Evolutionary conservation across 192 early-diverging fungal genomes (phyloP), one percentile per base, ranked within the genome.

Genomic region (Coemansia sp.): DNA sequence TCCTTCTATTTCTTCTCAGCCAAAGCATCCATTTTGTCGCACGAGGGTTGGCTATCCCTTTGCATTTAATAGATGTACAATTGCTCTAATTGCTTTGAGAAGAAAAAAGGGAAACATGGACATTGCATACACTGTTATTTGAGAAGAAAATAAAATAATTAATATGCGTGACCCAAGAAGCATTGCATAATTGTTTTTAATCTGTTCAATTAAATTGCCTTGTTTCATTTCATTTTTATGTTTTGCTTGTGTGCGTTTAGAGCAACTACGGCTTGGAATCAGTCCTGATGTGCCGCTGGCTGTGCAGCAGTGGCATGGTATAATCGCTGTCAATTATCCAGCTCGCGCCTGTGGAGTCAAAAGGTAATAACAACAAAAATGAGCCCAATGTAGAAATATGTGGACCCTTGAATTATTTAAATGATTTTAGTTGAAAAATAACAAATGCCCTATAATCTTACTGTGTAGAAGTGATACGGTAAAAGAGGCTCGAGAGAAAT

Each of bases 281-380:
- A 76, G 90, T 51, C 55, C 85, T 0, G 87, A 88, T 39, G 57
- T 82, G 9, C 95, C 95, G n/a, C 62, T 95, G 9, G 90, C 88
- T 14, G 94, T 96, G 12, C 94, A 94, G 75, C 97, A 98, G 78
- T 98, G 97, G 97, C 82, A 90, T 32, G 87, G 86, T 6, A 78
- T 97, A 22, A 87, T 95, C 60, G 94, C 94, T 3, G 90, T 94
- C 52, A 94, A 93, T 78, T 98, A 98, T 75, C 78, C 94, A 9
- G 97, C 97, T 2, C 85, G 92, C 15, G 87, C 86, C 37, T 71
- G 69, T 22, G 95, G 97, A 4, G 89, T 98, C 61, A 89, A 88
- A 45, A 85, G 93, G 76, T 85, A 89, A 63, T 56, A 28, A 28
- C 22, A 28, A 1, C 22, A 28, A 28, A 28, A 28, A 28, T 28